These are phyloP conservation scores for Mortierella sp. DNA, from an alignment of 371 early-diverging fungal species.

Conservation along the genomic window DNA sequence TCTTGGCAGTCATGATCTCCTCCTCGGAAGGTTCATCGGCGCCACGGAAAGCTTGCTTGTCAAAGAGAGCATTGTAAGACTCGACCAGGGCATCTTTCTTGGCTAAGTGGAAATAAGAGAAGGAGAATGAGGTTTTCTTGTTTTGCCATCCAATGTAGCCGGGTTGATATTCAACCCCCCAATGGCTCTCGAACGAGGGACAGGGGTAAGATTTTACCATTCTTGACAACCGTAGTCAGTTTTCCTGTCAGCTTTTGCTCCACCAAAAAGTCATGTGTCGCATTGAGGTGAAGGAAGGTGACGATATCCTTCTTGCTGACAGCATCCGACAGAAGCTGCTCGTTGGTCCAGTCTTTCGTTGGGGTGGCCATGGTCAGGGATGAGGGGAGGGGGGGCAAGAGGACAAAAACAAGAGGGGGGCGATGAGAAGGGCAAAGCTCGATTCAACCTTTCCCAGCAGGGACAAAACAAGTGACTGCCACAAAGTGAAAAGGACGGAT, in stretches of 20 bases:
- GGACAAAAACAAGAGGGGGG: too few relatives aligned
- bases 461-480: too few relatives aligned
- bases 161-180: neutral
- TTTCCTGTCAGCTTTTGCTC: constrained; percentile 52
- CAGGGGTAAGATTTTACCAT: too few relatives aligned
- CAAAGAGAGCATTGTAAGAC: constrained; percentile 68
- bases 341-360: constrained; percentile 66
- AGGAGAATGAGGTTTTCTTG: neutral
- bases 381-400: too few relatives aligned
- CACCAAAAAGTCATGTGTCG: constrained; percentile 54
- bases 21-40: constrained; percentile 55
- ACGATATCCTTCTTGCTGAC: constrained; percentile 76
- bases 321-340: constrained; percentile 64
- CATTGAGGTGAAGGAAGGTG: constrained; percentile 65
- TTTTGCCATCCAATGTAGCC: too few relatives aligned
- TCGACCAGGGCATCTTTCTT: constrained; percentile 65
- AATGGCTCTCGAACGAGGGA: too few relatives aligned
- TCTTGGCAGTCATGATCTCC: constrained; percentile 52
- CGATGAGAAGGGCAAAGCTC: too few relatives aligned
- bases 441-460: too few relatives aligned
- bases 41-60: constrained; percentile 61
- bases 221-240: constrained; percentile 54
- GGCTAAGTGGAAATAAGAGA: constrained; percentile 9
- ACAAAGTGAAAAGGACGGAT: too few relatives aligned
- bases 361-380: constrained; percentile 44